These are phyloP conservation scores for Rauvolfia tetraphylla DNA, from an alignment of 257 asterid species.

Conservation along the genomic window DNA sequence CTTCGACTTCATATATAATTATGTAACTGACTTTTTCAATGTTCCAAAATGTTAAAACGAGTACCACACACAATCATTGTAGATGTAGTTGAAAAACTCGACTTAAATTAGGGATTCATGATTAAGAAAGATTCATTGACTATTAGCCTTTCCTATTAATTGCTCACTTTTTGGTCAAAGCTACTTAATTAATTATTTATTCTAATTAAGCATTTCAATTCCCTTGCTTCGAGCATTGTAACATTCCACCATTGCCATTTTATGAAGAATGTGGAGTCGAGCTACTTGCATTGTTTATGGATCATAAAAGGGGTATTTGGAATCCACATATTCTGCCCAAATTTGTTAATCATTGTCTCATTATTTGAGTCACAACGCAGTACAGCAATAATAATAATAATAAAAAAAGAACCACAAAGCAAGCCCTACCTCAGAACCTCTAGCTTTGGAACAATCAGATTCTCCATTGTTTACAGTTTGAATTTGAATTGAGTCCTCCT, in stretches of 20 bases:
- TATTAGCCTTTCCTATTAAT: neutral
- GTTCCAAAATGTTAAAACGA: too few species aligned
- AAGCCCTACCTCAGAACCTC: too few species aligned
- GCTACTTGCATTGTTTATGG: neutral
- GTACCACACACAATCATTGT: neutral
- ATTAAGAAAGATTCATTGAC: neutral
- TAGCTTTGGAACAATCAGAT: neutral
- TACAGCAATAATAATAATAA: too few species aligned
- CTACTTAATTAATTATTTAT: neutral
- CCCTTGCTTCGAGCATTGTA: constrained; percentile 7
- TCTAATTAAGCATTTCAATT: neutral
- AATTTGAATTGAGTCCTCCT: neutral
- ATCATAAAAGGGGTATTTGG: neutral
- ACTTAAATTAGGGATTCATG: neutral
- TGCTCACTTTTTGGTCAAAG: neutral
- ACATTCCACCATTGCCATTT: neutral
- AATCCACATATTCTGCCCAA: constrained; percentile 5
- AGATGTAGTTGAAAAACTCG: neutral
- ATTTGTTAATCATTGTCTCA: constrained; percentile 9
- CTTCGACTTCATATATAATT: too few species aligned
- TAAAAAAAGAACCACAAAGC: too few species aligned
- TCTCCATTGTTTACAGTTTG: neutral
- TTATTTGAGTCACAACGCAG: neutral
- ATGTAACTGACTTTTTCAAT: too few species aligned
- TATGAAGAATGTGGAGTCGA: neutral